Percentiles rank a stretch among this genome's conserved stretches.
These are phyloP conservation scores for Tubosaeta brunneosetosa DNA, from an alignment of 768 basidiomycete species.

Conservation along the genomic window DNA sequence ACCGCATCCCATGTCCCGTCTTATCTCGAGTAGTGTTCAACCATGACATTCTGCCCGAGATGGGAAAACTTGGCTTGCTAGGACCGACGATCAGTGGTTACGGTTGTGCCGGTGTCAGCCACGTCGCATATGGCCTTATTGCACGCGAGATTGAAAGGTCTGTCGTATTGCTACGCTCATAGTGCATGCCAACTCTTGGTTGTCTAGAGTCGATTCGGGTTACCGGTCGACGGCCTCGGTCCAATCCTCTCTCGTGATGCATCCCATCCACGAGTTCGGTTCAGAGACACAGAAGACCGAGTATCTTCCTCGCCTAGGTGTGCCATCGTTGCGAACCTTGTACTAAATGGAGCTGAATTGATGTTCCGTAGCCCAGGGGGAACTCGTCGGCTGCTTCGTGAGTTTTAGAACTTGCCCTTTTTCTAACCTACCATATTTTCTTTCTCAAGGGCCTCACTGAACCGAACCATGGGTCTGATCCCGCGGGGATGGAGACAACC, in stretches of 20 bases:
- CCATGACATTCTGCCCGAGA: constrained; percentile 71
- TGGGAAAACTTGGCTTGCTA: constrained; percentile 87
- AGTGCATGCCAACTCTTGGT: background rate
- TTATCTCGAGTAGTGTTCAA: constrained; percentile 58
- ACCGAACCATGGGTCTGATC: constrained; percentile 96
- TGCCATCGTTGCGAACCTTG: constrained; percentile 9
- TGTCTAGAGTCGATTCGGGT: constrained; percentile 82
- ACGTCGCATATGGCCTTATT: constrained; percentile 91
- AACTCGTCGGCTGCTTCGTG: constrained; percentile 90
- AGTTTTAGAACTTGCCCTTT: constrained; percentile 27
- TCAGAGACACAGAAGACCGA: constrained; percentile 86
- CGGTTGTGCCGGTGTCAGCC: constrained; percentile 87
- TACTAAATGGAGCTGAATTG: constrained; percentile 3
- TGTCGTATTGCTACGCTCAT: constrained; percentile 5
- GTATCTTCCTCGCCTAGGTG: constrained; percentile 81
- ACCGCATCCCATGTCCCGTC: background rate
- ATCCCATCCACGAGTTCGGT: constrained; percentile 87
- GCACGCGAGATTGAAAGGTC: constrained; percentile 91
- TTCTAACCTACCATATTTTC: background rate
- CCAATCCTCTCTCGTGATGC: constrained; percentile 96
- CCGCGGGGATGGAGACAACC: constrained; percentile 94
- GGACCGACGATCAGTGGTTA: constrained; percentile 93
- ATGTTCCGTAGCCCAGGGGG: constrained; percentile 60
- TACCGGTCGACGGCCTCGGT: constrained; percentile 95
- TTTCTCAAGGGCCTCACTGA: constrained; percentile 80